A percentile compares a stretch with the other conserved stretches of the same genome.
Conservation (phyloP, 2,329 filamentous ascomycete species). For the Cladosporium colombiae region DNA sequence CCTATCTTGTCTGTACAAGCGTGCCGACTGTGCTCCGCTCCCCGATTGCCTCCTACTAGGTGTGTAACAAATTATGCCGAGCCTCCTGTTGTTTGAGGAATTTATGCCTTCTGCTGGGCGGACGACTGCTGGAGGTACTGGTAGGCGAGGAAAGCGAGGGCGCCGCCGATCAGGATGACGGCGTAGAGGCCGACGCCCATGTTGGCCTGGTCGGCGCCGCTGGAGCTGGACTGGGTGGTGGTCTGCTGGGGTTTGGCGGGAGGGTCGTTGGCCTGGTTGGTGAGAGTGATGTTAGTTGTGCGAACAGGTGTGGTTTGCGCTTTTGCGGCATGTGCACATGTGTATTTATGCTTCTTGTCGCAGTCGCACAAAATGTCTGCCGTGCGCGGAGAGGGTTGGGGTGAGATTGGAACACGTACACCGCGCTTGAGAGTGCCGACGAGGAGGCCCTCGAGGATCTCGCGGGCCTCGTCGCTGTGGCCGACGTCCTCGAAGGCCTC, state of each 20-base stretch:
- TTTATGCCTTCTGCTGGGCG: conserved; percentile 40
- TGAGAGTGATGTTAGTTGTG: not conserved
- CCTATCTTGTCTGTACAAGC: conserved; percentile 5
- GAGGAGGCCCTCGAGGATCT: conserved; percentile 78
- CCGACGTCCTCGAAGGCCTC: conserved; percentile 99
- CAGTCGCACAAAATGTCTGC: not conserved
- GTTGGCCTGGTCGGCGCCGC: conserved; percentile 74
- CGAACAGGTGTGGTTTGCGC: not conserved
- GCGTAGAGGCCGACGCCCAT: conserved; percentile 80
- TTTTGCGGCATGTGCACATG: not conserved
- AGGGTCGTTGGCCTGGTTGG: conserved; percentile 19
- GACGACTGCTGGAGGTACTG: conserved; percentile 74
- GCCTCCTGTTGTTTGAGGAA: not conserved
- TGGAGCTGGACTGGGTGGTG: conserved; percentile 45
- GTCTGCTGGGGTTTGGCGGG: conserved; percentile 13
- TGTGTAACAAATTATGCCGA: not conserved
- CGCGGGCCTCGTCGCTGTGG: conserved; percentile 96
- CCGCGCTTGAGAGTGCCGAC: conserved; percentile 78
- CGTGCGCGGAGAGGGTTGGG: conserved; percentile 5
- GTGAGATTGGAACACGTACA: conserved; percentile 54
- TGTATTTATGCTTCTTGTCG: not conserved
- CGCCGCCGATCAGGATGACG: conserved; percentile 74
- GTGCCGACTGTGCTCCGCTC: not conserved
- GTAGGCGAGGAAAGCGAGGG: conserved; percentile 77
- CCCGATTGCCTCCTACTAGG: not conserved